Base-by-base conservation (phyloP, 805 yeast genomes). In the Starmera dryadoides region DNA sequence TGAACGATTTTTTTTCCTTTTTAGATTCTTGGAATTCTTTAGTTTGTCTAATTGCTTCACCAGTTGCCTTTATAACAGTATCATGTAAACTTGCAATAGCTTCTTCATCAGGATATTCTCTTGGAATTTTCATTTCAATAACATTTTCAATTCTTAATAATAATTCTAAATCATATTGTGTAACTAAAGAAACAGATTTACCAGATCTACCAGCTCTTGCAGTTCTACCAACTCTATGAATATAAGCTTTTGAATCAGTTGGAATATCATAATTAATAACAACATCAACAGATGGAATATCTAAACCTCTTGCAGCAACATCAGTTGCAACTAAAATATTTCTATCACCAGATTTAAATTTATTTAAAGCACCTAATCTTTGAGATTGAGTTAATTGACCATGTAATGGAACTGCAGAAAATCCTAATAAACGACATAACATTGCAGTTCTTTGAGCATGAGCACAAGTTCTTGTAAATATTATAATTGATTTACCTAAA, bases 181-280 rank as follows among this genome's bases (percentile, higher is more conserved):
- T 89, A 25, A 88, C 94, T 42, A 89, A 66, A 2, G 95, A 83
- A 15, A 89, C 71, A 3, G 96, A 85, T 57, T 81, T 84, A 36
- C 96, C 96, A 0, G 91, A 77, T 50, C 88, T 74, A 16, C 96
- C 95, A 1, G 95, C 95, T 61, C 96, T 81, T 2, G 97, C 96
- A 26, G 96, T 88, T 68, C 97, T 81, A 41, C 97, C 97, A 26
- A 89, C 96, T 62, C 95, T 69, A 59, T 84, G 94, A 48, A 84
- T 80, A 53, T 81, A 84, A 10, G 88, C 86, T 58, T 84, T 86
- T 5, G 91, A 84, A 55, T 84, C 93, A 18, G 86, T 80, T 21
- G 94, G 93, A 38, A 84, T 77, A 56, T 84, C 93, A 50, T 79
- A 84, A 56, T 84, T 84, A 34, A 84, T 66, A 30, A 84, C 93